Evolutionary conservation across 352 stramenopile species (phyloP).

Genomic region (Pythium sukuiense): DNA sequence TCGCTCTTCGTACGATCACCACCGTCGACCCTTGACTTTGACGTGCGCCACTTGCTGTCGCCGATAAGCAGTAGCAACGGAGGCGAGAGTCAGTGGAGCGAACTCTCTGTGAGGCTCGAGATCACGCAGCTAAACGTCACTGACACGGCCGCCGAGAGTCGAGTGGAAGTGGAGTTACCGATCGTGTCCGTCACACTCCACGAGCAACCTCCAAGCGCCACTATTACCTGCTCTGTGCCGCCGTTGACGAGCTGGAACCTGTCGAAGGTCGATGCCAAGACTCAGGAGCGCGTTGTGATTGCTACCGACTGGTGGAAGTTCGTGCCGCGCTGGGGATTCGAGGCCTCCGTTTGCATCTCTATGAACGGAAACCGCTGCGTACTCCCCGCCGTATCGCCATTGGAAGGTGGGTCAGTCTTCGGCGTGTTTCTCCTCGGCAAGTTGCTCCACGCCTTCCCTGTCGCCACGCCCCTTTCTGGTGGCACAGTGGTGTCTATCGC

Average conservation of each 20-base stretch:
- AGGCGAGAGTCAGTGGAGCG: background rate
- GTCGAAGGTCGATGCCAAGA: slow-evolving; percentile 14
- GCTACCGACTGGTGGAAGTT: slow-evolving; percentile 30
- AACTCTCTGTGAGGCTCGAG: slow-evolving; percentile 19
- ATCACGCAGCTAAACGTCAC: slow-evolving; percentile 18
- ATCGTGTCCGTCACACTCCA: slow-evolving; percentile 26
- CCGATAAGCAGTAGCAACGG: background rate
- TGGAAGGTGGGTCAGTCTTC: slow-evolving; percentile 23
- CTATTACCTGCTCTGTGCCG: slow-evolving; percentile 42
- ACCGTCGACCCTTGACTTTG: slow-evolving; percentile 39
- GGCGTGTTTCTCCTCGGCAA: slow-evolving; percentile 32
- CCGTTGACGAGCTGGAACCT: slow-evolving; percentile 41
- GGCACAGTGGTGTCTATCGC: slow-evolving; percentile 51
- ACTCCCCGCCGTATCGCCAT: background rate
- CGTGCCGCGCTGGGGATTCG: slow-evolving; percentile 23
- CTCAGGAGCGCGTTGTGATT: slow-evolving; percentile 14
- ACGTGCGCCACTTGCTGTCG: slow-evolving; percentile 35
- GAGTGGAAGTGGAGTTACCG: slow-evolving; percentile 26
- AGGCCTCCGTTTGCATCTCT: slow-evolving; percentile 35
- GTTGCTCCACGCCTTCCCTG: slow-evolving; percentile 41
- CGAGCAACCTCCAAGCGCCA: background rate
- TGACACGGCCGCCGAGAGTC: slow-evolving; percentile 10
- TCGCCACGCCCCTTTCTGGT: slow-evolving; percentile 36
- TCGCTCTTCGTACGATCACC: slow-evolving; percentile 45
- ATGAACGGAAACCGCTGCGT: slow-evolving; percentile 41